Evolutionary conservation across 2,329 filamentous ascomycete genomes (phyloP).

Genomic region (Raffaelea arxii): DNA sequence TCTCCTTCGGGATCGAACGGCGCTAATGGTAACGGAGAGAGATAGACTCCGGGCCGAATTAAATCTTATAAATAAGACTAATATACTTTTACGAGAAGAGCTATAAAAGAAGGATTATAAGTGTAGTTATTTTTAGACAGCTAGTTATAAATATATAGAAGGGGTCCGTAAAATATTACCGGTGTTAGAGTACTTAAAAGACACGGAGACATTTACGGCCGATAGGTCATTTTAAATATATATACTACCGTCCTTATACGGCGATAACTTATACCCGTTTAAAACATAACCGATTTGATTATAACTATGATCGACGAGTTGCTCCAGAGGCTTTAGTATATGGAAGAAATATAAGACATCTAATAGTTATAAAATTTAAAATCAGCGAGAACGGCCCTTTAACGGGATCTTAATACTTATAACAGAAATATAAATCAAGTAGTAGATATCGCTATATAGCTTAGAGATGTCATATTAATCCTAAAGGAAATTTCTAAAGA

Average conservation of each 20-base stretch:
- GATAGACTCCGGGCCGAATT: not conserved
- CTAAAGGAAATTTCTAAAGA: not conserved
- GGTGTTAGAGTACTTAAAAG: not conserved
- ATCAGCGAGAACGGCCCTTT: not conserved
- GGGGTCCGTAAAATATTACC: not conserved
- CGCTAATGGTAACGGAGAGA: not conserved
- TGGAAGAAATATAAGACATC: not conserved
- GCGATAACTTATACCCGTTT: not conserved
- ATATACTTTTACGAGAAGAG: not conserved
- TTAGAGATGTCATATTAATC: not conserved
- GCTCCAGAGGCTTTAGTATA: not conserved
- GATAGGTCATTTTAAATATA: not conserved
- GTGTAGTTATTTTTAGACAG: not conserved
- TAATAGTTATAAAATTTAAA: not conserved
- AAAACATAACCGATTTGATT: not conserved
- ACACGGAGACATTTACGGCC: not conserved
- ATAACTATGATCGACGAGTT: not conserved
- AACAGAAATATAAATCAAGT: not conserved
- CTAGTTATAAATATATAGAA: not conserved
- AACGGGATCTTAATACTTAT: not conserved
- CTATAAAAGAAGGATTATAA: not conserved
- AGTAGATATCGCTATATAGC: not conserved
- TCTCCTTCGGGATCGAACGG: not conserved
- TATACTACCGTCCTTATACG: not conserved
- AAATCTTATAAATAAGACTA: not conserved